phyloP scores from a whole-genome alignment of 129 eudicot species.

The Flaveria linearis region DNA sequence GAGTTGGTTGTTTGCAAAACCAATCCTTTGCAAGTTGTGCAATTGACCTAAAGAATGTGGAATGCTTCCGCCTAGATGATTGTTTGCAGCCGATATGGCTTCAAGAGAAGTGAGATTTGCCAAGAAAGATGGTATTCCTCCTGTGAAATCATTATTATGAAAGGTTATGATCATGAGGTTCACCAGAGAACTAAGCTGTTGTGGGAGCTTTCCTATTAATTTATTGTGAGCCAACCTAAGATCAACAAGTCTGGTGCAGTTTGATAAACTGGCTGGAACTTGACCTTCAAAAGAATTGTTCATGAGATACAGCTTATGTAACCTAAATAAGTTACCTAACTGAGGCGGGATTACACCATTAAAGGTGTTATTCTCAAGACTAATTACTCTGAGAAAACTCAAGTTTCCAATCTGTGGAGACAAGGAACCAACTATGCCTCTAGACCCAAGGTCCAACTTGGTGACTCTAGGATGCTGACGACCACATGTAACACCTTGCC shows the following conservation, averaged over 20 bases:
- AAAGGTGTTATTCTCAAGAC: constrained; percentile 33
- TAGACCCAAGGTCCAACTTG: constrained; percentile 24
- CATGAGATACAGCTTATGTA: constrained; percentile 13
- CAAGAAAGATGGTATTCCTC: constrained; percentile 39
- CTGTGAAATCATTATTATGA: constrained; percentile 31
- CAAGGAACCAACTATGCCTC: constrained; percentile 35
- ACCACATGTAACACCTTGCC: constrained; percentile 44
- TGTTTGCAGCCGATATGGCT: constrained; percentile 12
- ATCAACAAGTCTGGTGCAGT: constrained; percentile 34
- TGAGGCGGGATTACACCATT: constrained; percentile 42
- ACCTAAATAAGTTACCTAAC: constrained; percentile 40
- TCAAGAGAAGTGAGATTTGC: constrained; percentile 45
- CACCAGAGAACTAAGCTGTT: constrained; percentile 29
- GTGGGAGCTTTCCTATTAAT: constrained; percentile 40
- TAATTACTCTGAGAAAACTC: constrained; percentile 37
- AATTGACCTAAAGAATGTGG: constrained; percentile 32
- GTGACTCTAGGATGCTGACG: constrained; percentile 38
- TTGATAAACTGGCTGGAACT: constrained; percentile 42
- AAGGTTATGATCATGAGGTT: constrained; percentile 29
- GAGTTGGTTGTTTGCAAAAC: constrained; percentile 24
- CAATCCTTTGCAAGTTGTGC: constrained; percentile 11
- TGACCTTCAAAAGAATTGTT: constrained; percentile 42
- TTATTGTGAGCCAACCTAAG: constrained; percentile 27
- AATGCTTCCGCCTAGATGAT: constrained; percentile 36
- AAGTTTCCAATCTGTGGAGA: constrained; percentile 55